Base-by-base conservation (phyloP, 2,329 filamentous ascomycete genomes). In the Phaeosphaeriaceae sp. region DNA sequence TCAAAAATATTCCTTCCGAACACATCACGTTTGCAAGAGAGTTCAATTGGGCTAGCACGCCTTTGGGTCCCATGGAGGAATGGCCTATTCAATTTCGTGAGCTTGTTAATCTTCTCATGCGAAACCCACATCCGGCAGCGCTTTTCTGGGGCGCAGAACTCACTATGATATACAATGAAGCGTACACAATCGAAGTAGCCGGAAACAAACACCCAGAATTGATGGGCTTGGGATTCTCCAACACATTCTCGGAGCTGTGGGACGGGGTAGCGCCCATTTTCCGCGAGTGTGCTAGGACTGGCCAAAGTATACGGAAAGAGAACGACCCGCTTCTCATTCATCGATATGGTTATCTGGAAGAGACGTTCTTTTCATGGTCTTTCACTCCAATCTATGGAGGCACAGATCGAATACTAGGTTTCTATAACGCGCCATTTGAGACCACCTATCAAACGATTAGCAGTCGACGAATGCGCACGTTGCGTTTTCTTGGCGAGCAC, bases 1-100 rank as follows among this genome's bases (percentile, higher is more conserved):
- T 64, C 4, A 55, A 39, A 30, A 67, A 65, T 3, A 6, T 61
- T 63, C 52, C 70, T 17, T 63, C 68, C 3, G 65, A 70, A 6
- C 67, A 73, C 38, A 39, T 68, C 16, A 46, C 47, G 8, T 72
- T 75, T 41, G 54, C 79, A 39, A 73, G 78, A 20, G 74, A 61
- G 17, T 63, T 80, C 13, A 73, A 82, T 56, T 83, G 81, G 81
- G 67, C 68, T 3, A 62, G 63, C 11, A 81, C 79, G 1, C 72
- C 76, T 2, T 63, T 83, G 1, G 81, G 81, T 0, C 74, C 76
- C 1, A 75, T 82, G 64, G 54, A 70, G 2, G 63, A 61, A 42
- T 83, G 81, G 81, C 71, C 77, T n/a, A 42, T 69, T 4, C 70
- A 76, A 17, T 74, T 83, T 17, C 77, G 79, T 28, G 76, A 81